Conservation (phyloP, 352 stramenopile species). For the Globisporangium emineosum region DNA sequence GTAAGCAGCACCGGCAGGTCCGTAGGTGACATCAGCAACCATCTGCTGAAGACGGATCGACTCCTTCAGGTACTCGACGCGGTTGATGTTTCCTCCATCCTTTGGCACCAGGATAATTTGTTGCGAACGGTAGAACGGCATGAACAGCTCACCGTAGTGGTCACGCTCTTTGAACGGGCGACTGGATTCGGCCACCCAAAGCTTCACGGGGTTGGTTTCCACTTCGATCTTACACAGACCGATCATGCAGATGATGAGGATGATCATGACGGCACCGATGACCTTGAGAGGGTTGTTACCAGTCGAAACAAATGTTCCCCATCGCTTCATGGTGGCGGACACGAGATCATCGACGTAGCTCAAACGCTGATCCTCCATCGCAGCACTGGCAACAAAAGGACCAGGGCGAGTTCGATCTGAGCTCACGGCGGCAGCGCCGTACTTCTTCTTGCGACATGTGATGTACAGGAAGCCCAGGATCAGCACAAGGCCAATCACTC, state of each 20-base stretch:
- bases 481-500: slow-evolving; percentile 29
- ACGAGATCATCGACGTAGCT: slow-evolving; percentile 48
- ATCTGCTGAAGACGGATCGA: slow-evolving; percentile 48
- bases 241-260: slow-evolving; percentile 32
- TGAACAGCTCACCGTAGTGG: slow-evolving; percentile 61
- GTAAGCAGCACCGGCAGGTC: slow-evolving; percentile 20
- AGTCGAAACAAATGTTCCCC: slow-evolving; percentile 38
- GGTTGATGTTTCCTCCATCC: slow-evolving; percentile 53
- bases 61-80: slow-evolving; percentile 47
- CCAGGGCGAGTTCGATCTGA: slow-evolving; percentile 23
- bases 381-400: slow-evolving; percentile 23
- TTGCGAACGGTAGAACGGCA: slow-evolving; percentile 70
- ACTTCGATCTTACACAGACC: slow-evolving; percentile 47
- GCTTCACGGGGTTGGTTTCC: slow-evolving; percentile 59
- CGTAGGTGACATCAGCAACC: slow-evolving; percentile 36
- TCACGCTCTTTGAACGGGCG: slow-evolving; percentile 53
- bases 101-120: slow-evolving; percentile 66
- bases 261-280: slow-evolving; percentile 32
- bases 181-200: slow-evolving; percentile 62
- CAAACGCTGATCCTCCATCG: slow-evolving; percentile 19
- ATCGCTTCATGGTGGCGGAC: slow-evolving; percentile 35
- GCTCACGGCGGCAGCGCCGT: slow-evolving; percentile 14
- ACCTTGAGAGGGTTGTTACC: slow-evolving; percentile 38
- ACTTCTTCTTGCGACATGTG: slow-evolving; percentile 28
- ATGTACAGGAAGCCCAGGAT: slow-evolving; percentile 41